Evolutionary conservation across 768 basidiomycete species (phyloP), one percentile per base, ranked within the genome.

Genomic region (Hortiboletus campestris): DNA sequence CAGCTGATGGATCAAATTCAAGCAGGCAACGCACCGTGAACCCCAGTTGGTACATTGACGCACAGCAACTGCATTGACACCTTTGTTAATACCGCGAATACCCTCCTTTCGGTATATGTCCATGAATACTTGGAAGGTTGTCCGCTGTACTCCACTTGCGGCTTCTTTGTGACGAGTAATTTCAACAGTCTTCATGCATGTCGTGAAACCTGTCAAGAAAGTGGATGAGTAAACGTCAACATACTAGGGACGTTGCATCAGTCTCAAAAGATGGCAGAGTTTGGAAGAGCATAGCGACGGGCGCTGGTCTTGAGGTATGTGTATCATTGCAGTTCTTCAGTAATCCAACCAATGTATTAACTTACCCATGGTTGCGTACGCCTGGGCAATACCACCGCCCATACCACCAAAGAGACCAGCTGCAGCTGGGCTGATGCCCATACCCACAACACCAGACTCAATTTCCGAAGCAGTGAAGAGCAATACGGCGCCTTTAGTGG

Each of bases 351-450:
- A 44, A 44, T 38, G 40, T 32, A 9, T 56, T 59, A 29, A 80
- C 88, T 70, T 67, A 95, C 97, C 97, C 95, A 99, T 98, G n/a
- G 97, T 98, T 57, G 94, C 95, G 69, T 99, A 99, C 29, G 97
- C 96, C 75, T 99, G 97, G 40, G 89, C 92, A 63, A 98, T 76
- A 79, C 97, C 97, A 67, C 97, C 97, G 13, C 90, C 89, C 91
- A 98, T 98, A 60, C 97, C 97, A 60, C 97, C 97, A 48, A 98
- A 74, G 62, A 98, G 80, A 63, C 97, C 97, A 54, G 90, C 89
- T 42, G 80, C 78, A 25, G 86, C 94, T 31, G 93, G 87, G 65
- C 80, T 88, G 56, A 95, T 74, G 11, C 93, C 93, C 66, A 88
- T 76, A 10, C 68, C 62, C 44, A 84, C 77, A 19, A 78, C 75